Evolutionary conservation across 805 yeast genomes (phyloP), one percentile per base, ranked within the genome.

Genomic region (Jamesozyma jinghongensis): DNA sequence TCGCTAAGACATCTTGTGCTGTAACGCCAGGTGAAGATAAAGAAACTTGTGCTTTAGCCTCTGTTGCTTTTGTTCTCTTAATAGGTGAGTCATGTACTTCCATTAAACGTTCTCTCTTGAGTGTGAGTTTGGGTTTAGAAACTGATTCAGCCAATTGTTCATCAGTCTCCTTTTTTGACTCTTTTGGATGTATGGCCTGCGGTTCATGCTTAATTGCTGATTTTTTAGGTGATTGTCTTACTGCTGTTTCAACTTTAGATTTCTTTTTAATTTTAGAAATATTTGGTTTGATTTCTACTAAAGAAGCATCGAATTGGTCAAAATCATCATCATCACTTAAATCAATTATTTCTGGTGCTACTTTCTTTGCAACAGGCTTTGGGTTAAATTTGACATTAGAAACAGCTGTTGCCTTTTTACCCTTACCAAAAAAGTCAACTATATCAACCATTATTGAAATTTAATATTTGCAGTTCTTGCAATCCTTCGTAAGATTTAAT

Each of bases 1-100:
- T 65, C 5, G 73, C 68, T 22, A 87, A 64, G 5, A 60, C 49
- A 19, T 57, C 61, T 13, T 51, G 51, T 12, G 59, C 57, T 11
- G 57, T 49, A 3, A 30, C 25, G 5, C 34, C 40, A 14, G 39
- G 5, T 12, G 37, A n/a, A 12, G 27, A 14, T 33, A 19, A 4
- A 6, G 26, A 16, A 19, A 16, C 33, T 26, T n/a, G 26, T 7
- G 14, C 35, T 10, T 12, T 12, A 7, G 31, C 13, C 6, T 28
- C 31, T 5, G 13, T 12, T 8, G n/a, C 13, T 28, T n/a, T 28
- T 6, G 13, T 11, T 12, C 13, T 28, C 31, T 28, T 28, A 5
- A 6, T 28, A n/a, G 5, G 14, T 8, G 31, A n/a, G 5, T 8
- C 31, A 22, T 10, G 6, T 7, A 7, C 10, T 7, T 22, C 26